These are phyloP conservation scores for Aspergillus flavus DNA, from an alignment of 2,329 filamentous ascomycete genomes.

Conservation along the genomic window DNA sequence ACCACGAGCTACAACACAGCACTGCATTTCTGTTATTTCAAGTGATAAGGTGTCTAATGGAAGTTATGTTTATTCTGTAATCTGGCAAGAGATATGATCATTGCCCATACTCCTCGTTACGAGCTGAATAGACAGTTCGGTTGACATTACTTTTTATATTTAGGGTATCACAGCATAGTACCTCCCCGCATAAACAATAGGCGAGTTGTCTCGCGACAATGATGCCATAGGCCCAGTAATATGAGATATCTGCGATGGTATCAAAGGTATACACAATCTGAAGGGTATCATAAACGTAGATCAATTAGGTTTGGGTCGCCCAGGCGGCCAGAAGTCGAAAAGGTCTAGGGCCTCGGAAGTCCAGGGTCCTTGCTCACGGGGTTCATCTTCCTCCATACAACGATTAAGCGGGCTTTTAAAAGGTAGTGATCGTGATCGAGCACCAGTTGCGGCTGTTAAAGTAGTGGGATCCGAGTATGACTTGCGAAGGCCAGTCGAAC, in stretches of 20 bases:
- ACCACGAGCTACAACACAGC: too few species aligned
- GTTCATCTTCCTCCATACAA: constrained; percentile 18
- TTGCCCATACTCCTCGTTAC: background rate
- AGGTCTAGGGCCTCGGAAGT: constrained; percentile 45
- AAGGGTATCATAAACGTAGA: background rate
- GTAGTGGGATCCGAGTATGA: constrained; percentile 39
- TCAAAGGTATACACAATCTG: background rate
- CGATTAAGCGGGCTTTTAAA: constrained; percentile 23
- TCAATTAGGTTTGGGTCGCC: constrained; percentile 36
- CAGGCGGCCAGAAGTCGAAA: constrained; percentile 48
- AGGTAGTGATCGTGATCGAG: constrained; percentile 18
- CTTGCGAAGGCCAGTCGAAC: constrained; percentile 31
- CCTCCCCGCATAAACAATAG: background rate
- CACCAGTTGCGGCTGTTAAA: constrained; percentile 20
- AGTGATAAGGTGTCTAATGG: too few species aligned
- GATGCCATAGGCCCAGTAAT: background rate
- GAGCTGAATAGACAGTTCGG: too few species aligned
- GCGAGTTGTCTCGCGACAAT: background rate
- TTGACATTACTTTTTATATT: background rate
- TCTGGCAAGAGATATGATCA: background rate
- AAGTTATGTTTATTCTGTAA: background rate
- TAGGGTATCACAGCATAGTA: background rate
- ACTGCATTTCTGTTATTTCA: too few species aligned
- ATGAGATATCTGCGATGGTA: background rate
- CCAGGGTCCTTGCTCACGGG: constrained; percentile 42